Evolutionary conservation across 1,139 yeast genomes (phyloP).

Genomic region (Martiniozyma asiatica): DNA sequence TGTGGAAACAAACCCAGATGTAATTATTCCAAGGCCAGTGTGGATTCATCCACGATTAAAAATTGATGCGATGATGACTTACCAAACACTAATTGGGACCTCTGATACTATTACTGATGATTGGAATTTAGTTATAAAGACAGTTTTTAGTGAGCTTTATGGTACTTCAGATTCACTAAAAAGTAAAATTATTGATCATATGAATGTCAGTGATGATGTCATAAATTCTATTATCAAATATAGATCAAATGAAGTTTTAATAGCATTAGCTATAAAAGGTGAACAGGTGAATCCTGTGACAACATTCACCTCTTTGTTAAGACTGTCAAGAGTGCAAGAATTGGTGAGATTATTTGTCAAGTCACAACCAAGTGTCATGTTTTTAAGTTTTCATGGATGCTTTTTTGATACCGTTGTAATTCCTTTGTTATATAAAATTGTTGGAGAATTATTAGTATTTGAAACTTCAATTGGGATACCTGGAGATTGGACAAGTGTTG

Average conservation of each 20-base stretch:
- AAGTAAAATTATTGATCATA: constrained; percentile 16
- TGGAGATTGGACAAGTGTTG: constrained; percentile 6
- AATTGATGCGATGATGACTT: constrained; percentile 20
- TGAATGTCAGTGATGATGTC: constrained; percentile 5
- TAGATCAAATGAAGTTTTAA: constrained; percentile 9
- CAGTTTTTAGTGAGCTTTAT: constrained; percentile 20
- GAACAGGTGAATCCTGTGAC: background rate
- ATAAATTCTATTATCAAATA: constrained; percentile 3
- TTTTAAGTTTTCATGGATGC: constrained; percentile 16
- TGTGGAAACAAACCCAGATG: constrained; percentile 6
- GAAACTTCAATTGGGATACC: constrained; percentile 10
- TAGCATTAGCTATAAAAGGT: constrained; percentile 8
- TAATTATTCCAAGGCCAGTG: constrained; percentile 14
- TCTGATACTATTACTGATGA: constrained; percentile 11
- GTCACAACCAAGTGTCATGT: constrained; percentile 12
- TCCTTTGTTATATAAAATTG: constrained; percentile 16
- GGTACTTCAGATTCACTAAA: constrained; percentile 6
- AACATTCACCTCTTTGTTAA: constrained; percentile 10
- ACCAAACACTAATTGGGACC: constrained; percentile 16
- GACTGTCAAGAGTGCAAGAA: constrained; percentile 11
- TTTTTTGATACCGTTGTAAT: constrained; percentile 17
- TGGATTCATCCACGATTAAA: constrained; percentile 23
- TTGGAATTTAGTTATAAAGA: constrained; percentile 13
- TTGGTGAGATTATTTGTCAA: constrained; percentile 17
- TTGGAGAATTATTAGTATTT: constrained; percentile 19